phyloP scores from a whole-genome alignment of 805 yeast species.

The Metschnikowia rubicola region DNA sequence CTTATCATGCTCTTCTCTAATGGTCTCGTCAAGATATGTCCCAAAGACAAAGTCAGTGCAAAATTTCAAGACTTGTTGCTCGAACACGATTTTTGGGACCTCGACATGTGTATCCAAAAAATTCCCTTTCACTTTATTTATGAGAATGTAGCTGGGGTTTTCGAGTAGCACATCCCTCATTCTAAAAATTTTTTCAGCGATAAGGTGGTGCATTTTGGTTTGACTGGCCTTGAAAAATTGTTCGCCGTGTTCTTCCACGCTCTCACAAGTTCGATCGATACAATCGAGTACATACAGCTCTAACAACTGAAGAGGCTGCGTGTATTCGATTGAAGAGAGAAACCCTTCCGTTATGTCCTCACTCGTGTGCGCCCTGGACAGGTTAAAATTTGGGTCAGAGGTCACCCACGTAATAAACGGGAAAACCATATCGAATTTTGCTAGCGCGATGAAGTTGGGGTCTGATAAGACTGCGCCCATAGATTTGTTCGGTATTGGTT shows the following conservation, averaged over 20 bases:
- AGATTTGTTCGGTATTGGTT: background rate
- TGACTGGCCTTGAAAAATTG: slow-evolving; percentile 40
- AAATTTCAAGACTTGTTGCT: slow-evolving; percentile 33
- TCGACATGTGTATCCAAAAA: slow-evolving; percentile 20
- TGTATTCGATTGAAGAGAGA: background rate
- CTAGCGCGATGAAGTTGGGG: slow-evolving; percentile 8
- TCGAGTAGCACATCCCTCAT: slow-evolving; percentile 28
- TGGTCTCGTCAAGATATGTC: slow-evolving; percentile 35
- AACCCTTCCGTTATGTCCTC: slow-evolving; percentile 14
- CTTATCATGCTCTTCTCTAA: slow-evolving; percentile 22
- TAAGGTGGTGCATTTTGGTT: slow-evolving; percentile 33
- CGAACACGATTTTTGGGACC: slow-evolving; percentile 34
- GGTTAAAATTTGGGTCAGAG: slow-evolving; percentile 1
- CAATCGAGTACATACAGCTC: slow-evolving; percentile 1
- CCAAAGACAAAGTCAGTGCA: slow-evolving; percentile 47
- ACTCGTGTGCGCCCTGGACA: slow-evolving; percentile 11
- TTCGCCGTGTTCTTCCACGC: slow-evolving; percentile 32
- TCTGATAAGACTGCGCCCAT: slow-evolving; percentile 11
- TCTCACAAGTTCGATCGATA: slow-evolving; percentile 26
- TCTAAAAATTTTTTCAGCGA: slow-evolving; percentile 37
- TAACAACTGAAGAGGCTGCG: background rate
- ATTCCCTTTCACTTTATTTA: slow-evolving; percentile 19
- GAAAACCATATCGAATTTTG: slow-evolving; percentile 13
- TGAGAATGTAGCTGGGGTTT: slow-evolving; percentile 15
- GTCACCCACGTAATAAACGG: slow-evolving; percentile 10